Base-by-base conservation (phyloP, 2,329 filamentous ascomycete genomes). In the Arachnomyces sp. region DNA sequence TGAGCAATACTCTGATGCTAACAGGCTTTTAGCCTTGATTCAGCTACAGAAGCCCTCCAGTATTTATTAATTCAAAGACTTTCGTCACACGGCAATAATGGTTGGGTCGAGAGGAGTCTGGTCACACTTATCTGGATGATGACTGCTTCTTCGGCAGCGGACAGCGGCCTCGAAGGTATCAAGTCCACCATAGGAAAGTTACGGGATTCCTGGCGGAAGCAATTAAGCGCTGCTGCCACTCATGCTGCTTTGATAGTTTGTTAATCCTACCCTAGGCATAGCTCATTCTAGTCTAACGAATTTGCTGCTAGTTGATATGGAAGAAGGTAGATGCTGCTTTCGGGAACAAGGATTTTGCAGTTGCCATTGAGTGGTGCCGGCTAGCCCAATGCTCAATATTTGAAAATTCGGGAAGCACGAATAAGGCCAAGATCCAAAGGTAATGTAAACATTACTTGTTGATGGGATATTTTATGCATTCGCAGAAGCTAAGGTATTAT, bases 371-470 rank as follows among this genome's bases (percentile, higher is more conserved):
- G 37, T 95, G 86, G 87, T 93, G 86, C 51, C 69, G 61, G 6
- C 56, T 87, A 13, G 80, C 84, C 1, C 67, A 84, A 9, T 81
- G 88, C 52, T 57, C 67, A 1, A 53, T 86, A 0, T 88, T 95
- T 48, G 63, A 72, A 9, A 75, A 75, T 36, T 75, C 77, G 15
- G 82, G 84, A 1, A 71, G 79, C 2, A 50, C 72, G 1, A 92
- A 89, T 55, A 72, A 72, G 40, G 75, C 75, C 3, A 87, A 84
- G 46, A 71, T 92, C 45, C 66, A 77, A 34, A 79, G 82, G 82
- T 82, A 28, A 48, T 30, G 12, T 7, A 15, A 7, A 14, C 43
- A 39, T 16, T 7, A 14, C n/a, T 25, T 25, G 34, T 39, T 13
- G 25, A 28, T 31, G 8, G 14, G 32, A 11, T 9, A 29, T 11